phyloP scores from a whole-genome alignment of 106 monocot genomes.

The Allium fistulosum region DNA sequence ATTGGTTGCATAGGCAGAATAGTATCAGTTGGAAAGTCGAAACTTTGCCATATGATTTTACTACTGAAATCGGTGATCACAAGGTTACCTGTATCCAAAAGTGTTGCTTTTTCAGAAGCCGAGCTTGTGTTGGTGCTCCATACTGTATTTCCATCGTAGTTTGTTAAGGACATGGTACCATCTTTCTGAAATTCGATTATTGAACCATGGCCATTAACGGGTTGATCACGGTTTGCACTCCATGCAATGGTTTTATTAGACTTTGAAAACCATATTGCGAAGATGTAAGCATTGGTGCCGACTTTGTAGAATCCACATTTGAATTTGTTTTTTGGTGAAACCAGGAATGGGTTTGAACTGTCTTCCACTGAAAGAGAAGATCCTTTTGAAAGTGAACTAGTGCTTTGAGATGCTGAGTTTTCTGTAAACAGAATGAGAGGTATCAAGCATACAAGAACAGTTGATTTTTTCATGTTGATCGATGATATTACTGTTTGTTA shows the following conservation, averaged over 20 bases:
- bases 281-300: constrained; percentile 26
- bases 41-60: constrained; percentile 30
- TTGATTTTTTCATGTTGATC: too few species aligned
- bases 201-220: constrained; percentile 26
- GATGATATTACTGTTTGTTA: too few species aligned
- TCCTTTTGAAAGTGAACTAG: background rate
- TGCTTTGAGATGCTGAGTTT: too few species aligned
- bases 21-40: constrained; percentile 34
- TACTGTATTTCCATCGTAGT: constrained; percentile 12
- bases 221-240: constrained; percentile 36
- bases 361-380: constrained; percentile 27
- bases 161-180: constrained; percentile 15
- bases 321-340: constrained; percentile 22
- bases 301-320: constrained; percentile 23
- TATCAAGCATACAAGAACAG: too few species aligned
- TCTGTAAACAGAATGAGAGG: too few species aligned
- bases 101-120: background rate
- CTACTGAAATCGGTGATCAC: constrained; percentile 12
- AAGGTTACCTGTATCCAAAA: constrained; percentile 31
- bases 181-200: constrained; percentile 10
- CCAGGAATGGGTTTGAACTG: constrained; percentile 4
- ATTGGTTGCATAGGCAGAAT: constrained; percentile 30
- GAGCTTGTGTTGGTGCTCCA: constrained; percentile 17
- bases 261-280: constrained; percentile 38
- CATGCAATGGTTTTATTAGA: constrained; percentile 22